phyloP scores from a whole-genome alignment of 1,284 basidiomycete genomes.

The Fomitopsis palustris region DNA sequence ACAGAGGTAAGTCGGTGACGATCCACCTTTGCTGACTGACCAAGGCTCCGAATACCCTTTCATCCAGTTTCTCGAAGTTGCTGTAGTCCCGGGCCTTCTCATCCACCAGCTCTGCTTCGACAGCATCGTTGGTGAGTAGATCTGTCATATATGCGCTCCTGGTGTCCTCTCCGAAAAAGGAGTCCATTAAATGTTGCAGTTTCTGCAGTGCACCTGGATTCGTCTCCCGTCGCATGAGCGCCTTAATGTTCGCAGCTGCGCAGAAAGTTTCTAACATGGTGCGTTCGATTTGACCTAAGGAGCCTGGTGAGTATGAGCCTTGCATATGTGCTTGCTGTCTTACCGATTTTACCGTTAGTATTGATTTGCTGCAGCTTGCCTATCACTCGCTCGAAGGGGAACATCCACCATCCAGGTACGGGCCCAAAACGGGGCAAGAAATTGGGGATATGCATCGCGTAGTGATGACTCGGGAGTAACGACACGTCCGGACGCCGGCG shows the following conservation, averaged over 20 bases:
- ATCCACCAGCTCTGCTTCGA: too few species aligned
- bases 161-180: too few species aligned
- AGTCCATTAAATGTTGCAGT: too few species aligned
- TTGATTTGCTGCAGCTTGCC: conserved; percentile 19
- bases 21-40: too few species aligned
- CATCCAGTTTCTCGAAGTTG: too few species aligned
- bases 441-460: conserved; percentile 30
- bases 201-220: too few species aligned
- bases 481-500: too few species aligned
- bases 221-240: neutral
- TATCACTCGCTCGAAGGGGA: conserved; percentile 27
- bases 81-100: too few species aligned
- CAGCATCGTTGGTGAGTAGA: too few species aligned
- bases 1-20: too few species aligned
- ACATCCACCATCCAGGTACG: conserved; percentile 26
- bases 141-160: too few species aligned
- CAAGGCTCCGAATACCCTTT: too few species aligned
- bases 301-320: neutral
- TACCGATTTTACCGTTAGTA: conserved; percentile 17
- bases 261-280: conserved; percentile 1
- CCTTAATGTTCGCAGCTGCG: neutral
- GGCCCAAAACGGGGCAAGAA: conserved; percentile 31
- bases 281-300: neutral
- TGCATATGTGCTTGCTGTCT: neutral
- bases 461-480: conserved; percentile 12